These are phyloP conservation scores for Fraxinus anomala DNA, from an alignment of 257 asterid genomes.

Conservation along the genomic window DNA sequence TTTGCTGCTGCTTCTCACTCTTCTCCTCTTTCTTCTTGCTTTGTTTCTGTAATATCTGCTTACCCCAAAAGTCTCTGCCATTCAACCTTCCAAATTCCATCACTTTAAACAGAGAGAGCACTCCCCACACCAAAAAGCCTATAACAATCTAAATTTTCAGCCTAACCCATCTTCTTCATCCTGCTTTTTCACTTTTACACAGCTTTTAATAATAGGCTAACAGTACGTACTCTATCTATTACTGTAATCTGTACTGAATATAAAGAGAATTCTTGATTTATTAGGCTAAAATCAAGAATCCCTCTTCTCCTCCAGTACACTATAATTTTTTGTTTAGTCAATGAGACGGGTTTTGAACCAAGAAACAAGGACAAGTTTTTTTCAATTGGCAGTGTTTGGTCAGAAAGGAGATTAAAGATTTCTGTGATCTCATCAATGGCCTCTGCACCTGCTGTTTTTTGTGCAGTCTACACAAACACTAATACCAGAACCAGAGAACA, in stretches of 20 bases:
- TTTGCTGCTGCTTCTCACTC: slow-evolving; percentile 27
- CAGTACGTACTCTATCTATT: slow-evolving; percentile 18
- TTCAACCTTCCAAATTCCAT: slow-evolving; percentile 57
- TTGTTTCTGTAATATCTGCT: slow-evolving; percentile 29
- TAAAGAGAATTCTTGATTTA: slow-evolving; percentile 16
- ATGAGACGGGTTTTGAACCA: slow-evolving; percentile 3
- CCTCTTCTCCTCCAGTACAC: slow-evolving; percentile 3
- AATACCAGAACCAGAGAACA: slow-evolving; percentile 31
- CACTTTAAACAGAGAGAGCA: slow-evolving; percentile 19
- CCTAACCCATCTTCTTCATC: slow-evolving; percentile 67
- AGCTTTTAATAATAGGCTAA: slow-evolving; percentile 41
- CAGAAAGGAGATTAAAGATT: slow-evolving; percentile 72
- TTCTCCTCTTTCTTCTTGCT: slow-evolving; percentile 23
- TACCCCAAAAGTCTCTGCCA: slow-evolving; percentile 47
- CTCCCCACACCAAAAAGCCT: slow-evolving; percentile 6
- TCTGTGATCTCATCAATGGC: slow-evolving; percentile 51
- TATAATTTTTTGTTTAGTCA: too few relatives aligned
- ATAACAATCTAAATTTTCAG: slow-evolving; percentile 27
- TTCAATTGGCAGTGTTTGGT: slow-evolving; percentile 71
- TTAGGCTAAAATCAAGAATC: slow-evolving; percentile 25
- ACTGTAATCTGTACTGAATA: slow-evolving; percentile 22
- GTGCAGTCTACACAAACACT: slow-evolving; percentile 47
- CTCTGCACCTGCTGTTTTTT: slow-evolving; percentile 36
- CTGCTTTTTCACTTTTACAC: slow-evolving; percentile 30
- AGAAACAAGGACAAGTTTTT: not conserved